Evolutionary conservation across 208 protist species (phyloP), one percentile per base, ranked within the genome.

Genomic region (Trypanosoma avium): DNA sequence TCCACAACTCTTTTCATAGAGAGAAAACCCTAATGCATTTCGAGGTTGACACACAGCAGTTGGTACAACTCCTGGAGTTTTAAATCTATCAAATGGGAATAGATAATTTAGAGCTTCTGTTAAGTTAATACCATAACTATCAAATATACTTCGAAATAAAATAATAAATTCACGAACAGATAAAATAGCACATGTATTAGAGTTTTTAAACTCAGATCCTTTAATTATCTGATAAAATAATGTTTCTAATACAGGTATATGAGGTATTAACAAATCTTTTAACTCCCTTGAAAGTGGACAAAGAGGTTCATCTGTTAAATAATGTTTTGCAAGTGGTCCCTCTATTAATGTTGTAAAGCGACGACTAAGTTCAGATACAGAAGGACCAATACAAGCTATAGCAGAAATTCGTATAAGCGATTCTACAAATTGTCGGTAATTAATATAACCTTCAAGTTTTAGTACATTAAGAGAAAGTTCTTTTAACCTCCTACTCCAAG

Each of bases 341-440:
- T 86, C 78, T 12, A 95, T 65, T 15, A 95, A 32, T 10, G 59
- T 53, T 22, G 75, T 73, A 47, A 95, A 70, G 57, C 84, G 15
- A 71, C 63, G 10, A 58, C 58, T 10, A 82, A 52, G 26, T 64
- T 81, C 35, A 60, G 45, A 48, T 33, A 64, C 61, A 2, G 45
- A 54, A 6, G 68, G 56, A 1, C 84, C 86, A 30, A 81, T 73
- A 49, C 67, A 84, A 48, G 84, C 82, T 13, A 64, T 33, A 43
- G 76, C 59, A 22, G 82, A 61, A 1, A 95, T 56, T 9, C 92
- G 84, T 10, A 97, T 67, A 24, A 94, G 61, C 53, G 68, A 70
- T 75, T 97, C 89, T 30, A 79, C 77, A 73, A 94, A 97, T 52
- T 89, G 79, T 10, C 87, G 66, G 61, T 92, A 97, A 73, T 86